Conservation (phyloP, 164 flowering plant genomes). For the Chloranthus sessilifolius region DNA sequence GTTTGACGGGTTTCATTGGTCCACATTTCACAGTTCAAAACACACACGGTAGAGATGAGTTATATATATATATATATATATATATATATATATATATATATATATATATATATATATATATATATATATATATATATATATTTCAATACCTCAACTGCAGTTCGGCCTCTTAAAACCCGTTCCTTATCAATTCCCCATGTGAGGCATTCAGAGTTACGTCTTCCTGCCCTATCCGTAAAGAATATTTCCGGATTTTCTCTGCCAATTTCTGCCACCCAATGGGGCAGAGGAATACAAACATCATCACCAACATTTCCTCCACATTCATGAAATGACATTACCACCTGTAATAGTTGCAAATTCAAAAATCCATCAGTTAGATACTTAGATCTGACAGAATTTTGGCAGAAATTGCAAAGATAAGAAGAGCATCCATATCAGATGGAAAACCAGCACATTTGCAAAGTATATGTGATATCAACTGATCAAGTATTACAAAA, state of each 20-base stretch:
- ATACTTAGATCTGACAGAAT: no score
- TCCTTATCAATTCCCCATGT: slow-evolving; percentile 97
- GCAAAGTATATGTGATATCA: background rate
- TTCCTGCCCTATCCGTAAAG: slow-evolving; percentile 91
- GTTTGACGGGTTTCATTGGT: no score
- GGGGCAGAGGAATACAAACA: slow-evolving; percentile 90
- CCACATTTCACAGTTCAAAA: no score
- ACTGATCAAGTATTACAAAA: background rate
- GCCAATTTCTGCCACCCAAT: slow-evolving; percentile 96
- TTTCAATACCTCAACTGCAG: slow-evolving; percentile 82
- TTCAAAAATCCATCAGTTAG: slow-evolving; percentile 7
- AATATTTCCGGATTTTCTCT: slow-evolving; percentile 82
- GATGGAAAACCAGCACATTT: background rate
- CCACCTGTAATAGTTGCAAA: slow-evolving; percentile 52
- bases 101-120: no score
- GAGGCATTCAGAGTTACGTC: slow-evolving; percentile 90
- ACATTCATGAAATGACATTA: slow-evolving; percentile 97
- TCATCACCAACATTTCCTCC: slow-evolving; percentile 99
- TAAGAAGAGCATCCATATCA: background rate
- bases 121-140: no score
- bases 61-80: no score
- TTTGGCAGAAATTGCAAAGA: background rate
- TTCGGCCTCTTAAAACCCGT: slow-evolving; percentile 85
- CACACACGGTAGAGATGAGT: no score
- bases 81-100: no score